phyloP scores from a whole-genome alignment of 2,329 filamentous ascomycete species.

The Passalora sequoiae region DNA sequence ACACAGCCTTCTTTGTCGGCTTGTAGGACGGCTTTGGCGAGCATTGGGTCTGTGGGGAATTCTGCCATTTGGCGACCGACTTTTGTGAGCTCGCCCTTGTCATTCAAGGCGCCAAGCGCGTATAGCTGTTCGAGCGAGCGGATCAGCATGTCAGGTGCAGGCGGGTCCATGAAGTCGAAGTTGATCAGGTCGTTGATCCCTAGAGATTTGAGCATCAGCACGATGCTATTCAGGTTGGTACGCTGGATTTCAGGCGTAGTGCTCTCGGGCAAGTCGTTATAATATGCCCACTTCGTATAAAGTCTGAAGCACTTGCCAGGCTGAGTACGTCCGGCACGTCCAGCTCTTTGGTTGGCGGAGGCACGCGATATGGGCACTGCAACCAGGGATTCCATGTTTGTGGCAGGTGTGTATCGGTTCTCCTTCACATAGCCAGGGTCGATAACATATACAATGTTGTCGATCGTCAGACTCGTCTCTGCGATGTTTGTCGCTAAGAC shows the following conservation, averaged over 20 bases:
- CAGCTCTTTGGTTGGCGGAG: slow-evolving; percentile 86
- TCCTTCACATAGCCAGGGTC: slow-evolving; percentile 95
- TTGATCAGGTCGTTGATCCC: slow-evolving; percentile 89
- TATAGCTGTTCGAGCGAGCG: slow-evolving; percentile 86
- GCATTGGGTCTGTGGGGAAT: slow-evolving; percentile 87
- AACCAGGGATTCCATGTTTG: slow-evolving; percentile 86
- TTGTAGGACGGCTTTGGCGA: slow-evolving; percentile 81
- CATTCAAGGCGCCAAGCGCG: slow-evolving; percentile 81
- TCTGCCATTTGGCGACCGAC: slow-evolving; percentile 91
- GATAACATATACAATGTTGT: slow-evolving; percentile 93
- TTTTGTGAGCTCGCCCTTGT: slow-evolving; percentile 82
- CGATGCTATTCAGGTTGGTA: slow-evolving; percentile 77
- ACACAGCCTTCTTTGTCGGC: slow-evolving; percentile 89
- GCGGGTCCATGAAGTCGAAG: slow-evolving; percentile 95
- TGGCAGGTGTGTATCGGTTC: slow-evolving; percentile 85
- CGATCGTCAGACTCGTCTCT: slow-evolving; percentile 90
- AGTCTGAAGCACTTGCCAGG: slow-evolving; percentile 90
- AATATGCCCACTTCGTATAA: slow-evolving; percentile 81
- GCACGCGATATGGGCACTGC: slow-evolving; percentile 88
- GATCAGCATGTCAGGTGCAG: slow-evolving; percentile 83
- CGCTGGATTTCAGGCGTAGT: slow-evolving; percentile 91
- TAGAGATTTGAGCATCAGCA: slow-evolving; percentile 79
- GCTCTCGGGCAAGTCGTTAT: slow-evolving; percentile 89
- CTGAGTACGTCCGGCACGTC: slow-evolving; percentile 84
- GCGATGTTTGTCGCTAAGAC: slow-evolving; percentile 96